Base-by-base conservation (phyloP, 768 basidiomycete genomes). In the Holtermannia corniformis region DNA sequence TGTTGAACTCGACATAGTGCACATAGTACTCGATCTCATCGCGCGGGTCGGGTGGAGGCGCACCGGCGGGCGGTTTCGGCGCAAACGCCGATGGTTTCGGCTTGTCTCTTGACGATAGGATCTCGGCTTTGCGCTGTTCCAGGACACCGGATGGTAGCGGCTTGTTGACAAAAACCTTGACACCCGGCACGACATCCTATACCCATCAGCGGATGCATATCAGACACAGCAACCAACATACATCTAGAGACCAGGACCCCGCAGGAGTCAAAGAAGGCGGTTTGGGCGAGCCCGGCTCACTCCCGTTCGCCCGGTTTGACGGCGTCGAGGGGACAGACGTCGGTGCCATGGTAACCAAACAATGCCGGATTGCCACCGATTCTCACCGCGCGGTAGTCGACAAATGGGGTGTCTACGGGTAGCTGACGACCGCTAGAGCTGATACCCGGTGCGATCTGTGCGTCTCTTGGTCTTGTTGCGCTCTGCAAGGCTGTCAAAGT, bases 1-100 rank as follows among this genome's bases (percentile, higher is more conserved):
- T 99, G 78, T 99, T 99, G 79, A 96, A 97, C 59, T 88, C 82
- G 63, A 96, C 90, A 84, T 93, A 99, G 67, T 99, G 95, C 19
- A 97, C 89, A 67, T 97, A 99, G 77, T 83, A 97, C 72, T 97
- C 92, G 72, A 81, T 80, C 62, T 85, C 83, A 70, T 90, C 87
- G 64, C 84, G 84, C 7, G 81, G 79, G 41, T 73, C 65, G n/a
- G 76, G 76, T 40, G 78, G 77, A 42, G 80, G 77, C 47, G 78
- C 77, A 57, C 77, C 76, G 1, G 71, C 50, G 40, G 59, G 52
- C 4, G 64, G 62, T 27, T 58, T 47, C 16, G 65, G 66, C 14
- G 61, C 69, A 43, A 68, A 72, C 1, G 67, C 67, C 41, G 72
- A 73, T 41, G 59, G 59, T 47, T 59, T 75, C 37, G 84, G 83